Base-by-base conservation (phyloP, 2,329 filamentous ascomycete species). In the Leptographium lundbergii region DNA sequence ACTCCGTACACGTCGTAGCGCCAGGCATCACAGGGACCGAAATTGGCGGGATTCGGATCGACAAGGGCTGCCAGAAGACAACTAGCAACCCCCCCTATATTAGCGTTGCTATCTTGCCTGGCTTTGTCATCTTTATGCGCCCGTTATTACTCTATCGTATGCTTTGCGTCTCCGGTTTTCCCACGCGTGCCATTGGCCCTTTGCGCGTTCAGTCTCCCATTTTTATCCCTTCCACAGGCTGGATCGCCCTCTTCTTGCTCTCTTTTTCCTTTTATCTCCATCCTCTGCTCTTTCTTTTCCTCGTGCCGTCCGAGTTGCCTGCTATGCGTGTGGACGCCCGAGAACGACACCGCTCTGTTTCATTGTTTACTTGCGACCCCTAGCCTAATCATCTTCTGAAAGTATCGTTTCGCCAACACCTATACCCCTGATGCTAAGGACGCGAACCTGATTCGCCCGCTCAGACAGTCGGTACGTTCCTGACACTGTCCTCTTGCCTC, bases 41-140 rank as follows among this genome's bases (percentile, higher is more conserved):
- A 59, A 59, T 59, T 59, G 58, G 47, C 29, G 29, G 54, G 45
- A 50, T 27, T 52, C 58, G 53, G 58, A 59, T 59, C 57, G 57
- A 51, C 57, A 25, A 39, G 36, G 57, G n/a, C 45, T 34, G 32
- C n/a, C 19, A 19, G 34, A 19, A 7, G 32, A 11, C 14, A 9
- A 17, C 29, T 13, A 25, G 14, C 9, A 2, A 7, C 42, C 19
- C 19, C 42, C 39, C 42, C 19, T 27, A 34, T 27, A 25, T 42
- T 55, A 56, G 54, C 39, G 54, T 24, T 11, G 14, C 19, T 51
- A 29, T 51, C 48, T 27, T 17, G 3, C 24, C 2, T 29, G 17
- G 48, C 48, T 51, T 51, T 51, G 48, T 51, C 48, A 51, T 51
- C 25, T 25, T 25, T 17, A 29, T 51, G 48, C 48, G 29, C 24